Conservation (phyloP, 176 grass and related monocot species). For the Musa beccarii region DNA sequence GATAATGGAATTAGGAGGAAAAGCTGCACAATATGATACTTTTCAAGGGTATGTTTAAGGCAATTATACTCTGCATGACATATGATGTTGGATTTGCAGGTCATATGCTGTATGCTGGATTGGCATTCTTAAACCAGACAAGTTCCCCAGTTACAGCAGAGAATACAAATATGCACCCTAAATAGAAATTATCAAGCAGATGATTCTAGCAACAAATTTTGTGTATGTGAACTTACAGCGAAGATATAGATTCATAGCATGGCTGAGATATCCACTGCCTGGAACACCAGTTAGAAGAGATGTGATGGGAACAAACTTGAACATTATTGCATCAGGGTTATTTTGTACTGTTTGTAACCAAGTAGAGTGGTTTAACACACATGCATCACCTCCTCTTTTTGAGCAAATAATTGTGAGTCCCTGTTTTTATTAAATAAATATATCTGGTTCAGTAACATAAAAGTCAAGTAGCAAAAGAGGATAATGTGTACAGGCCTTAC, state of each 20-base stretch:
- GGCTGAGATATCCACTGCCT: conserved; percentile 95
- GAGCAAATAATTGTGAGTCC: conserved; percentile 80
- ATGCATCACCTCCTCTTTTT: conserved; percentile 75
- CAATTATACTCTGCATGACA: no score
- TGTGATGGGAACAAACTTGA: conserved; percentile 97
- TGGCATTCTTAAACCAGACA: neutral
- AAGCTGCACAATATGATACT: no score
- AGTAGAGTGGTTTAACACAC: conserved; percentile 52
- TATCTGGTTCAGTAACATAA: neutral
- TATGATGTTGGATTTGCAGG: no score
- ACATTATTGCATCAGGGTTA: conserved; percentile 82
- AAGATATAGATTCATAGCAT: conserved; percentile 98
- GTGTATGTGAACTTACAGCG: conserved; percentile 60
- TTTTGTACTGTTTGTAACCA: conserved; percentile 89
- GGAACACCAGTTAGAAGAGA: conserved; percentile 94
- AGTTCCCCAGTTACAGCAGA: no score
- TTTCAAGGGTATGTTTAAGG: no score
- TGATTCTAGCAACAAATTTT: neutral
- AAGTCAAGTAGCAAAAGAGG: neutral
- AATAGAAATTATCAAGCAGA: neutral
- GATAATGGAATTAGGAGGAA: no score
- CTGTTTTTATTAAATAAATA: conserved; percentile 34
- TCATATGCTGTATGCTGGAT: neutral
- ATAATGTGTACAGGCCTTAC: conserved; percentile 36
- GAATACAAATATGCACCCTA: neutral